Evolutionary conservation across 805 yeast species (phyloP).

Genomic region (Blastobotrys robertii): DNA sequence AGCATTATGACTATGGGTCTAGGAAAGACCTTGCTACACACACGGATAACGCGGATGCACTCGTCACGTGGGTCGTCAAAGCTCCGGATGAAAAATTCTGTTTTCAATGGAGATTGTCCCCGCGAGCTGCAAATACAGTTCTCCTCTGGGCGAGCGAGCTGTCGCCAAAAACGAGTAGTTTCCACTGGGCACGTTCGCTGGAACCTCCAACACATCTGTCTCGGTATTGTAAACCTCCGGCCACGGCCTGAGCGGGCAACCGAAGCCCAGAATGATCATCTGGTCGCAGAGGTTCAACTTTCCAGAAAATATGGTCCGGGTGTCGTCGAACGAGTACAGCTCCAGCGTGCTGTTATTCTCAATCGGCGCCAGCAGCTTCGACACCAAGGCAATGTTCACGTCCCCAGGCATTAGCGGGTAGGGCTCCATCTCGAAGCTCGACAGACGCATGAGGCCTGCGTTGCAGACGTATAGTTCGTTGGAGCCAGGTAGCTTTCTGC

Average conservation of each 20-base stretch:
- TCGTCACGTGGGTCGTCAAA: too few species aligned
- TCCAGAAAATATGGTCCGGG: constrained; percentile 12
- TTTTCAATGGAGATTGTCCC: constrained; percentile 10
- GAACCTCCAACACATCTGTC: constrained; percentile 19
- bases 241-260: constrained; percentile 21
- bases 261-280: constrained; percentile 17
- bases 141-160: constrained; percentile 15
- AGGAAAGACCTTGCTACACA: background rate
- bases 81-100: background rate
- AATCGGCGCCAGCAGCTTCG: constrained; percentile 15
- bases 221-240: constrained; percentile 5
- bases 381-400: constrained; percentile 16
- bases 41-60: too few species aligned
- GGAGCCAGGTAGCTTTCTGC: too few species aligned
- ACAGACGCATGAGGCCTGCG: constrained; percentile 3
- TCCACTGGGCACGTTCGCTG: constrained; percentile 21
- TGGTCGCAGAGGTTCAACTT: constrained; percentile 21
- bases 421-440: constrained; percentile 16
- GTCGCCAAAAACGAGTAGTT: constrained; percentile 22
- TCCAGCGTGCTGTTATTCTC: constrained; percentile 18
- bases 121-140: constrained; percentile 17
- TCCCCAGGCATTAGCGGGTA: constrained; percentile 24
- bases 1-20: constrained; percentile 4
- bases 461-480: too few species aligned
- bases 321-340: constrained; percentile 15